Percentiles rank a stretch among this genome's conserved stretches.
Conservation (phyloP, 1,284 basidiomycete genomes). For the Mycena citricolor region DNA sequence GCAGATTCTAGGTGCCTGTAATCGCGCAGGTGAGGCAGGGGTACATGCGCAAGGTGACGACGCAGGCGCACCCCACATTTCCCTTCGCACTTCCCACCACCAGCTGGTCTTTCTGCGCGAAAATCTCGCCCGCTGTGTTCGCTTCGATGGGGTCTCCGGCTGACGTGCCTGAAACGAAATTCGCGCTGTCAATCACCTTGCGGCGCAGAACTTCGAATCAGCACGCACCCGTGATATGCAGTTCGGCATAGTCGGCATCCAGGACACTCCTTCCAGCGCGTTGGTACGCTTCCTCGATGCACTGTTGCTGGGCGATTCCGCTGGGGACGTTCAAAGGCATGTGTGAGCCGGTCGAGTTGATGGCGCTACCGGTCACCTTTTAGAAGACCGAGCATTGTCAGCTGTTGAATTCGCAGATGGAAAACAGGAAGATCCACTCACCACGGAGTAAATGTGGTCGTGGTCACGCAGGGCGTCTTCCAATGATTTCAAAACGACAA, state of each 20-base stretch:
- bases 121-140: slow-evolving; percentile 43
- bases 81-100: slow-evolving; percentile 45
- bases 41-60: neutral
- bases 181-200: slow-evolving; percentile 1
- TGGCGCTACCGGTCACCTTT: neutral
- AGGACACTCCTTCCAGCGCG: slow-evolving; percentile 7
- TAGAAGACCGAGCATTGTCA: neutral
- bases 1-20: slow-evolving; percentile 41
- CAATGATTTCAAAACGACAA: slow-evolving; percentile 34
- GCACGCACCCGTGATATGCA: slow-evolving; percentile 13
- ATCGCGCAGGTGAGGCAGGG: slow-evolving; percentile 1
- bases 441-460: slow-evolving; percentile 35
- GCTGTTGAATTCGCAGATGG: neutral
- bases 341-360: slow-evolving; percentile 2
- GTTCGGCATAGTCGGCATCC: slow-evolving; percentile 16
- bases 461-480: slow-evolving; percentile 31
- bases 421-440: slow-evolving; percentile 21
- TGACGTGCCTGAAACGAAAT: slow-evolving; percentile 36
- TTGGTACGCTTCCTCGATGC: slow-evolving; percentile 9
- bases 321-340: slow-evolving; percentile 12
- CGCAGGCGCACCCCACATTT: slow-evolving; percentile 41
- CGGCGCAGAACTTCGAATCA: slow-evolving; percentile 1
- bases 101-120: slow-evolving; percentile 31
- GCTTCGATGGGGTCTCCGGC: slow-evolving; percentile 50
- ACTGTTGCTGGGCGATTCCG: slow-evolving; percentile 6